Conservation (phyloP, 1,284 basidiomycete genomes). For the Moniliophthora roreri region DNA sequence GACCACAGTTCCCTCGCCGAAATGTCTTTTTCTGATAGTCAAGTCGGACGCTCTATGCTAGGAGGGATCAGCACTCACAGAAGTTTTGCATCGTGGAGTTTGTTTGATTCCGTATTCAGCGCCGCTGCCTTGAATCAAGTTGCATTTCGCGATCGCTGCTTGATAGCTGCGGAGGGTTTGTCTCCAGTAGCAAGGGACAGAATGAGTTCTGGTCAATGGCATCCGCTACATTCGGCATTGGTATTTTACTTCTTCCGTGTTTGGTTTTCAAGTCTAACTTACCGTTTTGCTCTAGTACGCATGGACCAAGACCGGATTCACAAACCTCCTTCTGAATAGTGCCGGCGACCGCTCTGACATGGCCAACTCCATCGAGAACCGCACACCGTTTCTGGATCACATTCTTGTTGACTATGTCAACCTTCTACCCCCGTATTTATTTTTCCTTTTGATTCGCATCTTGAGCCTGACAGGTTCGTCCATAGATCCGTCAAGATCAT, state of each 20-base stretch:
- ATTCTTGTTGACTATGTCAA: constrained; percentile 20
- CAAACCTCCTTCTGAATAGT: constrained; percentile 17
- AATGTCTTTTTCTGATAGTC: constrained; percentile 8
- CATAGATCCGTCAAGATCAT: constrained; percentile 17
- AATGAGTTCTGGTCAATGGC: constrained; percentile 10
- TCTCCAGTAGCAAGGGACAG: constrained; percentile 7
- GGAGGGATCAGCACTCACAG: not conserved
- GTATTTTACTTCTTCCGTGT: too few relatives aligned
- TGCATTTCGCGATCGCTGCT: not conserved
- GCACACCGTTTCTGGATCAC: constrained; percentile 21
- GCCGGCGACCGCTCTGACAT: constrained; percentile 19
- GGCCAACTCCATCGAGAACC: constrained; percentile 19
- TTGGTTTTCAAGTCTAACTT: too few relatives aligned
- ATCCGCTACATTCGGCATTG: constrained; percentile 9
- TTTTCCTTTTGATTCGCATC: too few relatives aligned
- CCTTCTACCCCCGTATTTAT: constrained; percentile 16
- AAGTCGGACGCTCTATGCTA: constrained; percentile 11
- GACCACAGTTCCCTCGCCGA: constrained; percentile 9
- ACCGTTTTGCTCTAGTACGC: constrained; percentile 18
- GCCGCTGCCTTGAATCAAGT: not conserved
- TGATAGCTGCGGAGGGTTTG: not conserved
- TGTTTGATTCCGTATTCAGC: constrained; percentile 5
- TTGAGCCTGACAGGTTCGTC: too few relatives aligned
- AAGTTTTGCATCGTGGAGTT: constrained; percentile 6
- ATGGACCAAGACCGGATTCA: constrained; percentile 13